Evolutionary conservation across 768 basidiomycete species (phyloP), one percentile per base, ranked within the genome.

Genomic region (Pleurotus ostreatus): DNA sequence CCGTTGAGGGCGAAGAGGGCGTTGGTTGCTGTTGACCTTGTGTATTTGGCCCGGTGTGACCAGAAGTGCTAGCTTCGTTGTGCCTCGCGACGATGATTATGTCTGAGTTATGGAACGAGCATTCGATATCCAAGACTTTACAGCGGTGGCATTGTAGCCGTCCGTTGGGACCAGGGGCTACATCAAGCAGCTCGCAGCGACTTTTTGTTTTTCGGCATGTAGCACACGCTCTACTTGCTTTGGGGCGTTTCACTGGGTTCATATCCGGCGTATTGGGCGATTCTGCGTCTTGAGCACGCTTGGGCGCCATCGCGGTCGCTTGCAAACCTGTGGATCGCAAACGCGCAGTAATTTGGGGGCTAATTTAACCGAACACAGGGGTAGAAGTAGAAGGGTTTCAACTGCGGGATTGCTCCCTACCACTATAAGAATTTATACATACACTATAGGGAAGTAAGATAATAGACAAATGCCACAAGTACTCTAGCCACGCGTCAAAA

Each of bases 131-230:
- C 49, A 80, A 68, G n/a, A 80, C 77, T 61, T 77, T 76, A 60
- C 79, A 80, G 11, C 78, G 74, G 56, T 80, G 78, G 41, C 78
- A 80, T 34, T 76, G 74, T 25, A 73, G 61, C 22, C 49, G 47
- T 15, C 58, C 60, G 12, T 41, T 25, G 15, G 38, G 30, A 2
- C 51, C 59, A 41, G 69, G 64, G 55, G 66, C 62, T n/a, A 66
- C 68, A 18, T 78, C 79, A n/a, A 80, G 70, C 55, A 77, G 67
- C 65, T 80, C 79, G 61, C 79, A 79, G 8, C 78, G 74, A 41
- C 76, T 78, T 55, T 80, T 80, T 60, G 78, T 74, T 56, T 71
- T 71, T n/a, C 78, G 68, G 57, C 78, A 79, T 22, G 74, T 72
- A 2, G 73, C 56, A 59, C 78, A 79, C 1, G 78, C 78, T 58